Conservation (phyloP, 2,329 filamentous ascomycete species). For the Eutypa lata region DNA sequence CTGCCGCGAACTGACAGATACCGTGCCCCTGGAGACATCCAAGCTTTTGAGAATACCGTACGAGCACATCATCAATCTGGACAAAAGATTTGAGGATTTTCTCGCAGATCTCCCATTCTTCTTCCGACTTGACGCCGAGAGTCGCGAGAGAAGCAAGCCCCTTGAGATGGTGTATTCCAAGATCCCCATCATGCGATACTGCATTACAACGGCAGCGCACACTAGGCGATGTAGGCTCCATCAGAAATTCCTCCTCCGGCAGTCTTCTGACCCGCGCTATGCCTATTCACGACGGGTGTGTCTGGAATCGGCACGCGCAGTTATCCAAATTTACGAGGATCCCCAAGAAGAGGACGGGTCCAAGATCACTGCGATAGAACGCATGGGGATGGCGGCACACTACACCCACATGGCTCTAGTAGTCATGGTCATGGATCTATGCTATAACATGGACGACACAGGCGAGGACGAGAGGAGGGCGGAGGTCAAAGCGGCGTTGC, state of each 20-base stretch:
- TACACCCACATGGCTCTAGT: constrained; percentile 15
- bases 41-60: constrained; percentile 12
- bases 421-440: constrained; percentile 17
- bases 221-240: constrained; percentile 16
- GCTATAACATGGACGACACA: constrained; percentile 12
- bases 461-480: constrained; percentile 7
- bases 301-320: constrained; percentile 12
- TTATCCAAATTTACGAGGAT: constrained; percentile 8
- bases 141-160: constrained; percentile 11
- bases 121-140: constrained; percentile 11
- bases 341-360: constrained; percentile 4
- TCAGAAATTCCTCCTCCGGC: constrained; percentile 16
- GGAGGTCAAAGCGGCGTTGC: constrained; percentile 7
- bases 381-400: constrained; percentile 15
- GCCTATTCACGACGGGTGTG: constrained; percentile 12
- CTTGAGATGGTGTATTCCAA: constrained; percentile 15
- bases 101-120: constrained; percentile 11
- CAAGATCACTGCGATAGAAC: constrained; percentile 6
- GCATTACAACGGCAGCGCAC: constrained; percentile 14
- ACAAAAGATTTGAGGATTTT: constrained; percentile 11
- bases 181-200: constrained; percentile 17
- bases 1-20: constrained; percentile 14
- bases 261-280: constrained; percentile 10
- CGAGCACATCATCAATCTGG: constrained; percentile 10
- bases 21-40: constrained; percentile 10